A percentile compares a stretch with the other conserved stretches of the same genome.
Evolutionary conservation across 495 filamentous ascomycete genomes (phyloP).

Genomic region (Podospora pseudocomata): DNA sequence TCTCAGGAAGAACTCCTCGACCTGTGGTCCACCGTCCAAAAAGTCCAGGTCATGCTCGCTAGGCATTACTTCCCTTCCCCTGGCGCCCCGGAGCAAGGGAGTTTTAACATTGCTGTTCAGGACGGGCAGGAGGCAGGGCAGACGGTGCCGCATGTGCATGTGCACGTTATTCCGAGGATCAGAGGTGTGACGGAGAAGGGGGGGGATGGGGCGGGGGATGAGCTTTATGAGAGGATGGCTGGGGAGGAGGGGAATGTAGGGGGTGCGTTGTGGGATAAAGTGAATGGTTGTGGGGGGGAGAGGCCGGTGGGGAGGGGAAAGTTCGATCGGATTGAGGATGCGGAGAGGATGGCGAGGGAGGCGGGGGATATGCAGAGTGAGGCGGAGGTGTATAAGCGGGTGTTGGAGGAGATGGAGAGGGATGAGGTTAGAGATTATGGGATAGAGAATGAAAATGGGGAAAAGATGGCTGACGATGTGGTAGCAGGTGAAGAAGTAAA

Average conservation of each 20-base stretch:
- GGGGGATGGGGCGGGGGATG: conserved; percentile 50
- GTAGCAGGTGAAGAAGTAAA: neutral
- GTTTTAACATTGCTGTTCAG: conserved; percentile 89
- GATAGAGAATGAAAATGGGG: neutral
- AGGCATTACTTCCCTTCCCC: conserved; percentile 58
- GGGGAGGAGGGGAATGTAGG: conserved; percentile 83
- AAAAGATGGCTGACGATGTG: neutral
- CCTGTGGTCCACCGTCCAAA: conserved; percentile 79
- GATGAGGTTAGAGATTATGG: conserved; percentile 22
- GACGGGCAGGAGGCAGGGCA: conserved; percentile 88
- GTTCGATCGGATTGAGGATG: conserved; percentile 61
- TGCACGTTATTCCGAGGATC: conserved; percentile 83
- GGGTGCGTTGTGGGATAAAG: conserved; percentile 48
- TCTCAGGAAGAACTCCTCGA: conserved; percentile 70
- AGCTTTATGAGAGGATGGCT: conserved; percentile 78
- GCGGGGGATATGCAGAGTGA: conserved; percentile 77
- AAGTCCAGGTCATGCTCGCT: conserved; percentile 73
- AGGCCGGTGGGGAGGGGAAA: conserved; percentile 42
- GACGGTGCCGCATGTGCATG: conserved; percentile 85
- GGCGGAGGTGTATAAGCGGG: conserved; percentile 58
- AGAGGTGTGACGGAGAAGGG: conserved; percentile 40
- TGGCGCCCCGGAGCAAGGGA: conserved; percentile 36
- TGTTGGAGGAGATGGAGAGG: conserved; percentile 36
- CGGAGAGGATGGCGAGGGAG: conserved; percentile 61
- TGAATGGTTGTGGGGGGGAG: conserved; percentile 10